Conservation (phyloP, 768 basidiomycete species). For the Phlebiopsis gigantea region DNA sequence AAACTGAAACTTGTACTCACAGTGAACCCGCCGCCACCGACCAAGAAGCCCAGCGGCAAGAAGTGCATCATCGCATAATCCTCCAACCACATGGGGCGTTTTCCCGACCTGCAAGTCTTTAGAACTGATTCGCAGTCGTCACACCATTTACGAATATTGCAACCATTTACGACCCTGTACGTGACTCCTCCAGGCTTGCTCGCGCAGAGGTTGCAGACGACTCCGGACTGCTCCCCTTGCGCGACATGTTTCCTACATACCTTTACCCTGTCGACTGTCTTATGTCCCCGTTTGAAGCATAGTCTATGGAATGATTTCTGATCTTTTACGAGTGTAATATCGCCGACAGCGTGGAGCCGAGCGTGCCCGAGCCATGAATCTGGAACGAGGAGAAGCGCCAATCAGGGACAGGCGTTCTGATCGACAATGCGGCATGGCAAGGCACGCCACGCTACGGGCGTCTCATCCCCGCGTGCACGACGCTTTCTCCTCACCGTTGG, state of each 20-base stretch:
- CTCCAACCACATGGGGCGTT: constrained; percentile 1
- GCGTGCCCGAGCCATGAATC: not conserved
- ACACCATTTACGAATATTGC: constrained; percentile 66
- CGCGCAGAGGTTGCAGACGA: constrained; percentile 1
- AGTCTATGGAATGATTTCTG: constrained; percentile 4
- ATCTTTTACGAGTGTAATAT: not conserved
- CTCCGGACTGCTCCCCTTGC: not conserved
- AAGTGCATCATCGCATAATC: constrained; percentile 72
- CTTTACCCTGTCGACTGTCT: not conserved
- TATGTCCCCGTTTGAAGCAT: not conserved
- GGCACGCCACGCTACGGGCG: not conserved
- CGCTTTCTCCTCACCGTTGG: not conserved
- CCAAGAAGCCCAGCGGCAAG: constrained; percentile 47
- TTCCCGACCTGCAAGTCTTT: constrained; percentile 10
- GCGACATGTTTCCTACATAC: not conserved
- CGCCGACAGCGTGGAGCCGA: not conserved
- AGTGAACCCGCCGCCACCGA: constrained; percentile 75
- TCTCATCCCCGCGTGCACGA: not conserved
- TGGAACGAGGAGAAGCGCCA: not conserved
- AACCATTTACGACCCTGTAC: constrained; percentile 60
- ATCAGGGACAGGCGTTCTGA: not conserved
- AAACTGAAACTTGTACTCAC: not conserved
- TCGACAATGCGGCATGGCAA: not conserved
- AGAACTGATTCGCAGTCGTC: constrained; percentile 24
- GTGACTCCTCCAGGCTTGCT: constrained; percentile 13